Evolutionary conservation across 2,329 filamentous ascomycete genomes (phyloP).

Genomic region (Colletotrichum graminicola): DNA sequence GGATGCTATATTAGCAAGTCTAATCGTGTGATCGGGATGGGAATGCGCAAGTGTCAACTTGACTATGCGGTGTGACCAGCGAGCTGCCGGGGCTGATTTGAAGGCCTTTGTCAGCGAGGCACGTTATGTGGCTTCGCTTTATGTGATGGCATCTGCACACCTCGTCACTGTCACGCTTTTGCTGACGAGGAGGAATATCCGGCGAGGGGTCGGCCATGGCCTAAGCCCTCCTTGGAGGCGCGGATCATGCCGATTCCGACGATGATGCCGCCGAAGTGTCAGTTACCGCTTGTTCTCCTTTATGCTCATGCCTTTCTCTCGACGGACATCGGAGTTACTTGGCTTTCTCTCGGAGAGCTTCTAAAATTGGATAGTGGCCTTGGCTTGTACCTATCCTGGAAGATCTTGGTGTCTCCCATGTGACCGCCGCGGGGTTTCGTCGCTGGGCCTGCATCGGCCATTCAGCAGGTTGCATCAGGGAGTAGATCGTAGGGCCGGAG

Average conservation of each 20-base stretch:
- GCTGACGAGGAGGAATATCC: background rate
- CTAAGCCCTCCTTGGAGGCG: background rate
- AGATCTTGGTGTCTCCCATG: too few species aligned
- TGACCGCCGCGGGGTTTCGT: background rate
- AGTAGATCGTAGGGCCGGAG: conserved; percentile 1
- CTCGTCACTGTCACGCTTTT: conserved; percentile 30
- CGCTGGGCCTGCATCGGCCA: background rate
- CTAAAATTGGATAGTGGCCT: conserved; percentile 19
- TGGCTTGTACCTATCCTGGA: background rate
- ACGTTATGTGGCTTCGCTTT: conserved; percentile 2
- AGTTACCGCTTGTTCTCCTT: conserved; percentile 26
- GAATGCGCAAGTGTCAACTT: background rate
- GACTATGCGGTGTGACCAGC: conserved; percentile 33
- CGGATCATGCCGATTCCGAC: conserved; percentile 19
- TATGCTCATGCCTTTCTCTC: background rate
- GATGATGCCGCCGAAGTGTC: conserved; percentile 30
- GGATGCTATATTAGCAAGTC: conserved; percentile 30
- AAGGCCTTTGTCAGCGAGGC: background rate
- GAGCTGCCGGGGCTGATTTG: conserved; percentile 10
- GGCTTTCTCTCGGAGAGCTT: conserved; percentile 4
- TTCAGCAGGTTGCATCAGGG: background rate
- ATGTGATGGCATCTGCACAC: conserved; percentile 24
- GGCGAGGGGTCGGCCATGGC: background rate
- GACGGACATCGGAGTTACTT: conserved; percentile 2
- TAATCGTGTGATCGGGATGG: conserved; percentile 27